These are phyloP conservation scores for Talaromyces islandicus DNA, from an alignment of 2,329 filamentous ascomycete species.

Conservation along the genomic window DNA sequence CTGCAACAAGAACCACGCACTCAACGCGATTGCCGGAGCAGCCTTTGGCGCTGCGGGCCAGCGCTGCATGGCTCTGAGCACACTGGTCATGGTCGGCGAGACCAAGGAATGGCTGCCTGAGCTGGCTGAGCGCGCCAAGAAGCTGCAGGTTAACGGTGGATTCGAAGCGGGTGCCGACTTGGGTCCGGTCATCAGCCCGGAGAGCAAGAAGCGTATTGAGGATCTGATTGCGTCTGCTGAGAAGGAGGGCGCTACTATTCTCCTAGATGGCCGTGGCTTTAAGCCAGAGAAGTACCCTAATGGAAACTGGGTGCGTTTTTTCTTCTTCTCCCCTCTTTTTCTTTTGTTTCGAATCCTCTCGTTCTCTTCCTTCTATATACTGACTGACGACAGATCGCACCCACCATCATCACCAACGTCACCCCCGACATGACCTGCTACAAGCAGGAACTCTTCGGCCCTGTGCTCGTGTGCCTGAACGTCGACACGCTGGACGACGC, in stretches of 20 bases:
- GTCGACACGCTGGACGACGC: constrained; percentile 30
- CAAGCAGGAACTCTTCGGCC: constrained; percentile 31
- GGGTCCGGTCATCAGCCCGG: constrained; percentile 55
- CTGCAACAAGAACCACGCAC: constrained; percentile 59
- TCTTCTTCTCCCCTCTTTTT: no score
- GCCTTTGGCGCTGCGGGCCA: constrained; percentile 63
- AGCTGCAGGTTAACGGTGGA: constrained; percentile 54
- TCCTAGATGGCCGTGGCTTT: constrained; percentile 55
- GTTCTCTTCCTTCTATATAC: neutral
- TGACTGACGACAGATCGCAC: constrained; percentile 15
- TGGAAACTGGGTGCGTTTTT: constrained; percentile 55
- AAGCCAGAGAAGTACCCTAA: constrained; percentile 57
- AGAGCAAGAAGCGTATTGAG: constrained; percentile 55
- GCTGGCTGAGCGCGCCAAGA: constrained; percentile 55
- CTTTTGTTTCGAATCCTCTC: no score
- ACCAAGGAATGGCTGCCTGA: constrained; percentile 59
- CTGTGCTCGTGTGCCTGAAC: constrained; percentile 31
- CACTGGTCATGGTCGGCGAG: constrained; percentile 56
- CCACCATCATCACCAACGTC: constrained; percentile 30
- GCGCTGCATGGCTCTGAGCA: constrained; percentile 61
- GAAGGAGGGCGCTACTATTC: constrained; percentile 55
- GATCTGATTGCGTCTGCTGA: constrained; percentile 54
- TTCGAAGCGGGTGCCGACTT: constrained; percentile 57
- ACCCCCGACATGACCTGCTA: constrained; percentile 33
- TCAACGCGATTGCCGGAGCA: constrained; percentile 61